A percentile compares a stretch with the other conserved stretches of the same genome.
phyloP scores from a whole-genome alignment of 2,329 filamentous ascomycete genomes.

The Fusarium sp. region DNA sequence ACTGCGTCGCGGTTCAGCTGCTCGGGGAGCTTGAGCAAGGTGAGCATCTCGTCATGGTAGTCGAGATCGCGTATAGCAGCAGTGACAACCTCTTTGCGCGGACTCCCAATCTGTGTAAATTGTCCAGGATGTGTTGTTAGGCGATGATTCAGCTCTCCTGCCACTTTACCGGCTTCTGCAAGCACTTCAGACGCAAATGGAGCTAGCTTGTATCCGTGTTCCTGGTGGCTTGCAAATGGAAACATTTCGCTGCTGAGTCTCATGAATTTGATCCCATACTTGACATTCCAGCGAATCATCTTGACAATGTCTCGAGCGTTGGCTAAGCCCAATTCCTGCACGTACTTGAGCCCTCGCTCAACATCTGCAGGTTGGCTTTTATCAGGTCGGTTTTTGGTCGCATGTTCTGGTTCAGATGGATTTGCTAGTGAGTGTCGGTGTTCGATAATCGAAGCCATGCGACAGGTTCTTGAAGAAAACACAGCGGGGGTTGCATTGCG shows the following conservation, averaged over 20 bases:
- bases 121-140: constrained; percentile 93
- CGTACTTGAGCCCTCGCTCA: constrained; percentile 77
- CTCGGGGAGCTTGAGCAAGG: constrained; percentile 80
- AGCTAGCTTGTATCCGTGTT: constrained; percentile 87
- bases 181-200: constrained; percentile 86
- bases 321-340: constrained; percentile 82
- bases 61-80: constrained; percentile 86
- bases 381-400: constrained; percentile 89
- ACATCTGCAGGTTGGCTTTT: constrained; percentile 77
- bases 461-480: constrained; percentile 92
- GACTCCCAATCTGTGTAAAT: constrained; percentile 93
- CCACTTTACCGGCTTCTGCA: constrained; percentile 81
- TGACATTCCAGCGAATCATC: constrained; percentile 93
- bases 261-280: constrained; percentile 93
- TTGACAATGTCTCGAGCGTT: constrained; percentile 89
- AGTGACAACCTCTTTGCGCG: constrained; percentile 81
- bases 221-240: constrained; percentile 90
- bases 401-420: constrained; percentile 81
- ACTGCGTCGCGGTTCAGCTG: constrained; percentile 89
- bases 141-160: constrained; percentile 84
- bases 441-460: constrained; percentile 90
- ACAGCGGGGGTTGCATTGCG: constrained; percentile 85
- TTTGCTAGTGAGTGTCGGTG: constrained; percentile 87
- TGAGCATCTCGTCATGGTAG: constrained; percentile 90
- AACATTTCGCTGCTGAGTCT: constrained; percentile 97